A percentile compares a stretch with the other conserved stretches of the same genome.
These are phyloP conservation scores for Elongisporangium prolatum DNA, from an alignment of 352 stramenopile genomes.

Conservation along the genomic window DNA sequence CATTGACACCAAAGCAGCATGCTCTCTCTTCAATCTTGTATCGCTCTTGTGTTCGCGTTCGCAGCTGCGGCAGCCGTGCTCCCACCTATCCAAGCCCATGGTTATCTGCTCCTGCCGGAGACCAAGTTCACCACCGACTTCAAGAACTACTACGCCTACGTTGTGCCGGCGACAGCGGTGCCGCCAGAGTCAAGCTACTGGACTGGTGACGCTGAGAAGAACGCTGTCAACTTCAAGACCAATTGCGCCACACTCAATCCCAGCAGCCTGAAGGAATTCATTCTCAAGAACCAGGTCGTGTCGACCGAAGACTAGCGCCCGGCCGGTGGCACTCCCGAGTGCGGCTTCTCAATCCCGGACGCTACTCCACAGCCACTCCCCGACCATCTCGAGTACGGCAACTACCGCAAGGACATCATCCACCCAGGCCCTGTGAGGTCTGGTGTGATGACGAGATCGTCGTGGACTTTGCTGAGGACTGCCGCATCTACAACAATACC, in stretches of 20 bases:
- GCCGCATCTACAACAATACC: slow-evolving; percentile 18
- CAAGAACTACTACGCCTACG: slow-evolving; percentile 19
- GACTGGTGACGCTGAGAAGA: slow-evolving; percentile 15
- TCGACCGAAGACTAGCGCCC: not conserved
- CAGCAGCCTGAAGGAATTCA: slow-evolving; percentile 10
- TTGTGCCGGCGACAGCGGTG: slow-evolving; percentile 8
- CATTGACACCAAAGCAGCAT: not conserved
- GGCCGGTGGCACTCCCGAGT: slow-evolving; percentile 14
- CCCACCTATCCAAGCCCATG: slow-evolving; percentile 13
- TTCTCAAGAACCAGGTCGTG: slow-evolving; percentile 8
- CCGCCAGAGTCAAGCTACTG: slow-evolving; percentile 15
- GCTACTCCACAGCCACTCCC: slow-evolving; percentile 15
- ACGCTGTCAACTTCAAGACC: slow-evolving; percentile 12
- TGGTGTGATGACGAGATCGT: slow-evolving; percentile 43
- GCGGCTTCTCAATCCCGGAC: slow-evolving; percentile 22
- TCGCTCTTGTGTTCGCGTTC: no score
- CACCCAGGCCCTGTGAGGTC: slow-evolving; percentile 38
- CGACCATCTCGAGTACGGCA: slow-evolving; percentile 21
- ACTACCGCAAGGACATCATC: slow-evolving; percentile 25
- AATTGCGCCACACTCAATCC: slow-evolving; percentile 6
- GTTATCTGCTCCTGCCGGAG: slow-evolving; percentile 18
- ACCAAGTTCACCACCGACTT: slow-evolving; percentile 18
- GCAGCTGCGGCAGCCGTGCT: slow-evolving; percentile 2
- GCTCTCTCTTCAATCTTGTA: not conserved
- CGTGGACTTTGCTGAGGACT: slow-evolving; percentile 32